phyloP scores from a whole-genome alignment of 805 yeast genomes.

The Wickerhamiella musiphila region DNA sequence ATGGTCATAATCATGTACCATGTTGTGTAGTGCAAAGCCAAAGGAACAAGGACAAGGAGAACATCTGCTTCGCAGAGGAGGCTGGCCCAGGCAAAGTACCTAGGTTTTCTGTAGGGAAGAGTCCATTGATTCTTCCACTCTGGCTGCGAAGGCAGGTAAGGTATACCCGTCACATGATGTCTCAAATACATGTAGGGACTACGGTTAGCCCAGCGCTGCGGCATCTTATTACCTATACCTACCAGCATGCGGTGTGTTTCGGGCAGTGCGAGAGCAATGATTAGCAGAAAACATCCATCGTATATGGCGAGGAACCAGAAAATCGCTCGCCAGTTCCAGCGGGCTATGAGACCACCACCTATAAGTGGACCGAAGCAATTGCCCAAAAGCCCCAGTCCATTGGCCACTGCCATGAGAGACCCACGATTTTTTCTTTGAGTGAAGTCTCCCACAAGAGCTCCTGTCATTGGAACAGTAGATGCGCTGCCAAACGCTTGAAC shows the following conservation, averaged over 20 bases:
- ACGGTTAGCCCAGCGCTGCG: slow-evolving; percentile 1
- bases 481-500: slow-evolving; percentile 66
- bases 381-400: slow-evolving; percentile 53
- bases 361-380: slow-evolving; percentile 68
- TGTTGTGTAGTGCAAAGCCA: slow-evolving; percentile 44
- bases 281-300: slow-evolving; percentile 35
- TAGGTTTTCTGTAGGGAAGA: slow-evolving; percentile 9
- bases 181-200: slow-evolving; percentile 15
- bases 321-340: slow-evolving; percentile 47
- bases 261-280: slow-evolving; percentile 31
- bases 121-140: slow-evolving; percentile 12
- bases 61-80: slow-evolving; percentile 31
- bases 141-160: slow-evolving; percentile 9
- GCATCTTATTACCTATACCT: slow-evolving; percentile 49
- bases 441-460: slow-evolving; percentile 61
- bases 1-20: slow-evolving; percentile 61
- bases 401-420: slow-evolving; percentile 42
- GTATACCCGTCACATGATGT: slow-evolving; percentile 12
- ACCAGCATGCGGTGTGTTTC: slow-evolving; percentile 59
- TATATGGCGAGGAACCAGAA: slow-evolving; percentile 52
- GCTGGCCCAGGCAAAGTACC: slow-evolving; percentile 23
- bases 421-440: slow-evolving; percentile 54
- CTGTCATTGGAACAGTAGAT: slow-evolving; percentile 51
- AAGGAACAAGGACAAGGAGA: slow-evolving; percentile 33
- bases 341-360: slow-evolving; percentile 32